Base-by-base conservation (phyloP, 2,329 filamentous ascomycete genomes). In the Colletotrichum brevisporum region DNA sequence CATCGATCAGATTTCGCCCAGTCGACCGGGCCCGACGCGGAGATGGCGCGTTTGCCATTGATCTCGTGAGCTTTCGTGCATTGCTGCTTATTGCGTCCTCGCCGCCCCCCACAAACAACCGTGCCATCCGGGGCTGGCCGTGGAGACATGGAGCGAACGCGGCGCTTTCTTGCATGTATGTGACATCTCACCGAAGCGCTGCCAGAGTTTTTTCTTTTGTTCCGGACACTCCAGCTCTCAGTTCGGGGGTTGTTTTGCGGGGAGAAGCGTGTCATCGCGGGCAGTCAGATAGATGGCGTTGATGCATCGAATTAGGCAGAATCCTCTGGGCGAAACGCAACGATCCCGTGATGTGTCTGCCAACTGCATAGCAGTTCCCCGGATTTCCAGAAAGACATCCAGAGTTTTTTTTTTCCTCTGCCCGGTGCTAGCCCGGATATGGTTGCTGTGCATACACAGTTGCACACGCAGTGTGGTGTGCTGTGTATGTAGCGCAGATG, bases 41-140 rank as follows among this genome's bases (percentile, higher is more conserved):
- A 52, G 41, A 39, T 54, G 51, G 54, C 54, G 48, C 53, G 45
- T 47, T 45, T 24, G 36, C 47, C 21, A 9, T 60, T 60, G 61
- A 56, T 58, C 66, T 55, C 66, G 66, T 69, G 61, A 69, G 50
- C 62, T 16, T 13, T 50, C 31, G 16, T 66, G 55, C 66, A 69
- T 56, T 45, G 31, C 48, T 45, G 55, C 50, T 54, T 43, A 43
- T 31, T 54, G 48, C 31, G 31, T 36, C 31, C 31, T 36, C 31
- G 9, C 2, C 31, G 31, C 8, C 65, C 53, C 60, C 65, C 65
- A 64, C 60, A 68, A 64, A 64, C 61, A 66, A 60, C 66, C 66
- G 66, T 69, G 55, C 61, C 66, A 60, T 69, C 66, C 66, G 61
- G 45, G 48, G 48, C 16, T 16, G 31, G 31, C 31, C 31, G 10